Percentiles rank a stretch among this genome's conserved stretches.
phyloP scores from a whole-genome alignment of 2,329 filamentous ascomycete species.

The Colletotrichum sp. region DNA sequence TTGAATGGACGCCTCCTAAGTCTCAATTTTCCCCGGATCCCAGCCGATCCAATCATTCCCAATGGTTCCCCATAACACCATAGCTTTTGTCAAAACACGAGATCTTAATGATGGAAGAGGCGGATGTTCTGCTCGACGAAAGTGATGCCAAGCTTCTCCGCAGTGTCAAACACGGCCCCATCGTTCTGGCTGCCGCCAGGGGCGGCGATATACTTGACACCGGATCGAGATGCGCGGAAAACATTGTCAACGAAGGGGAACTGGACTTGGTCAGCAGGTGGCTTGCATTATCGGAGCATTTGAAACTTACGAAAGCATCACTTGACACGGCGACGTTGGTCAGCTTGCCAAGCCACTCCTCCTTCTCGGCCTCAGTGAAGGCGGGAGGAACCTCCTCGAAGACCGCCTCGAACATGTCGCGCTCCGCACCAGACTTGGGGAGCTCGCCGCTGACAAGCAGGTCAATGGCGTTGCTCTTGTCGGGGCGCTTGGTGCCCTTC shows the following conservation, averaged over 20 bases:
- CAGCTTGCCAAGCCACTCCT: constrained; percentile 84
- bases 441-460: constrained; percentile 91
- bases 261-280: constrained; percentile 46
- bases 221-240: constrained; percentile 86
- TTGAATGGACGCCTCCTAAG: neutral
- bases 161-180: constrained; percentile 80
- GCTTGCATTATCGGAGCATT: neutral
- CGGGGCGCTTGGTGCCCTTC: constrained; percentile 93
- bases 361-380: constrained; percentile 85
- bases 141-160: constrained; percentile 88
- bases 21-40: neutral
- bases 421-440: constrained; percentile 82
- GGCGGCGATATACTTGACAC: constrained; percentile 94
- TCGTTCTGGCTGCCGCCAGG: constrained; percentile 92
- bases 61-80: constrained; percentile 10
- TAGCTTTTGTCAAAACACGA: neutral
- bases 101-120: constrained; percentile 86
- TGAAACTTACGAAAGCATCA: constrained; percentile 86
- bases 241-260: constrained; percentile 99
- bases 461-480: constrained; percentile 98
- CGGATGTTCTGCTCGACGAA: constrained; percentile 95
- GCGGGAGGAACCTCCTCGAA: constrained; percentile 87
- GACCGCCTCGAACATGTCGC: constrained; percentile 82
- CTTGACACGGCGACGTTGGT: constrained; percentile 85
- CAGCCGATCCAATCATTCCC: constrained; percentile 2